Base-by-base conservation (phyloP, 2,329 filamentous ascomycete genomes). In the Neoscytalidium dimidiatum region DNA sequence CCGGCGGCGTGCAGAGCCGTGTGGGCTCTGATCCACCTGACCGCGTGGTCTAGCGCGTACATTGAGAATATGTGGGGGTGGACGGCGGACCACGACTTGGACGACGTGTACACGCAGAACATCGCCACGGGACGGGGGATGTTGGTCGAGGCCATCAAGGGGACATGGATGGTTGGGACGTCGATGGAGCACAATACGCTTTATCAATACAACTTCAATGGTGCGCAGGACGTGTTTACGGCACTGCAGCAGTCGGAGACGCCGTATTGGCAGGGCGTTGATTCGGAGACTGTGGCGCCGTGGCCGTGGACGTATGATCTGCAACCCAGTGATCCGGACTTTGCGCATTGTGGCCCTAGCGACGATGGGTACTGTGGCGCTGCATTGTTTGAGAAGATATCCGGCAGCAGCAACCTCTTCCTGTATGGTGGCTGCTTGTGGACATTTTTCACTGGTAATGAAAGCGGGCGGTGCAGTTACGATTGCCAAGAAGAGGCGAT, bases 61-160 rank as follows among this genome's bases (percentile, higher is more conserved):
- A 78, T 86, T 49, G 84, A 87, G 70, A 85, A 84, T 66, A 77
- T 79, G 66, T 85, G 82, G 84, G 80, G 79, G 70, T 84, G 83
- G 82, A 79, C 81, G 1, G 82, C 83, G 1, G 84, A 87, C 67
- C 85, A 87, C 73, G 81, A 82, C 65, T 75, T 86, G 17, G 77
- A 81, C 53, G 17, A 21, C 17, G 33, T 57, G 49, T 68, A 69
- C 44, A 78, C 78, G 60, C 80, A 73, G 51, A 74, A 77, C n/a
- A 82, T 82, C 31, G 81, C 78, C 51, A 77, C 78, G 38, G 84
- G 79, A 44, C 81, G 84, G 11, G 82, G 83, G 28, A 70, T 80
- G 0, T 74, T 84, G 4, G 75, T 83, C 41, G 80, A 85, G 68
- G 79, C 79, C 17, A 79, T 77, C n/a, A 75, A 77, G 7, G 81